Evolutionary conservation across 2,329 filamentous ascomycete species (phyloP).

Genomic region (Karstenula rhodostoma): DNA sequence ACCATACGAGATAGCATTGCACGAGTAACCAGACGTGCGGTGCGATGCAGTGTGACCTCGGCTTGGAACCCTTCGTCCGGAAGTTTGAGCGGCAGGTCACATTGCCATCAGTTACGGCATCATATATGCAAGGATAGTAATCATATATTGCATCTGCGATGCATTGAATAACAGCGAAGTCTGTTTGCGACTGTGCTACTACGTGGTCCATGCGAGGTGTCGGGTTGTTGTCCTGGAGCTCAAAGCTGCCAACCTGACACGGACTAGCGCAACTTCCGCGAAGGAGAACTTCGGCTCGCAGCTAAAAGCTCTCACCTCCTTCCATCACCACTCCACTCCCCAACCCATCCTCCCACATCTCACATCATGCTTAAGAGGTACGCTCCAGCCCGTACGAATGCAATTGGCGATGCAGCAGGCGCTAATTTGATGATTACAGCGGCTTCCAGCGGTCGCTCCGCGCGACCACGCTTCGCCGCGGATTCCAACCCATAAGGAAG

Average conservation of each 20-base stretch:
- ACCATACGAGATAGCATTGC: too few relatives aligned
- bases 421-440: slow-evolving; percentile 59
- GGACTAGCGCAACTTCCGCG: slow-evolving; percentile 10
- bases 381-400: slow-evolving; percentile 36
- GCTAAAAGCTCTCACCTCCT: slow-evolving; percentile 28
- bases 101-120: not conserved
- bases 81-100: not conserved
- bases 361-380: slow-evolving; percentile 70
- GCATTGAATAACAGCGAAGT: not conserved
- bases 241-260: slow-evolving; percentile 1
- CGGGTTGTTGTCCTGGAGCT: slow-evolving; percentile 11
- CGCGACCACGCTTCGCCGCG: slow-evolving; percentile 66
- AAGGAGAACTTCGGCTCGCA: slow-evolving; percentile 10
- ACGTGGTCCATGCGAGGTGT: slow-evolving; percentile 7
- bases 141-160: not conserved
- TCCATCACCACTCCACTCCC: slow-evolving; percentile 37
- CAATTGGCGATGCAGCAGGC: slow-evolving; percentile 49
- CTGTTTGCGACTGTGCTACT: not conserved
- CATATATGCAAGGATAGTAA: not conserved
- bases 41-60: not conserved
- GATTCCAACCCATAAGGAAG: slow-evolving; percentile 65
- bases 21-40: not conserved
- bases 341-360: slow-evolving; percentile 54
- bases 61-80: not conserved
- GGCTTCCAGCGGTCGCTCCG: slow-evolving; percentile 72